Base-by-base conservation (phyloP, 169 alveolate genomes). In the Plasmodium falciparum region DNA sequence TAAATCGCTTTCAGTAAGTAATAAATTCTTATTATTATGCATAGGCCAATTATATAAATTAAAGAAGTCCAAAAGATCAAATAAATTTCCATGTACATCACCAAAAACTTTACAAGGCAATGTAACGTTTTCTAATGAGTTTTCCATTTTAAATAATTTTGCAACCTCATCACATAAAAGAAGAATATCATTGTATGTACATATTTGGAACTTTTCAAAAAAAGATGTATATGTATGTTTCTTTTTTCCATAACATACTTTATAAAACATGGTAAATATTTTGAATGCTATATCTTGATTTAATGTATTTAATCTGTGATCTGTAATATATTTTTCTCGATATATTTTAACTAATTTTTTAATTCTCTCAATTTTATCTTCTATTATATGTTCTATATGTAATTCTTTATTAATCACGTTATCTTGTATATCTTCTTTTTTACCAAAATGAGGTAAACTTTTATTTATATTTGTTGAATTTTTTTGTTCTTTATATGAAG, bases 1-100 rank as follows among this genome's bases (percentile, higher is more conserved):
- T 13, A 50, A 24, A 9, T 65, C 69, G 3, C 2, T 9, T n/a
- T 20, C 15, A 24, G 29, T 24, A 11, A 78, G 9, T 47, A 61
- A 13, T 56, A n/a, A 43, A 15, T 50, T 66, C 50, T 15, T 43
- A 50, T 22, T 62, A 24, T 74, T 80, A 20, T 89, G 94, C 67
- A 94, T 26, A 12, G 96, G 96, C 96, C 96, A 94, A 22, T 94
- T 94, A 59, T 83, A 88, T 61, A 89, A 22, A 67, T 94, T 94
- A 71, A 94, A 94, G n/a, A 89, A 72, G 52, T 92, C 95, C 17
- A 92, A 45, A 1, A 94, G 73, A 12, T 83, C 88, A 43, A 47
- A 71, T 24, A 94, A 70, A 65, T 88, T 91, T 0, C 94, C 95
- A 72, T 92, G 93, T 8, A 94, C 50, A 20, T 92, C 93, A 3